Evolutionary conservation across 2,329 filamentous ascomycete genomes (phyloP).

Genomic region (Aspergillus fischeri): DNA sequence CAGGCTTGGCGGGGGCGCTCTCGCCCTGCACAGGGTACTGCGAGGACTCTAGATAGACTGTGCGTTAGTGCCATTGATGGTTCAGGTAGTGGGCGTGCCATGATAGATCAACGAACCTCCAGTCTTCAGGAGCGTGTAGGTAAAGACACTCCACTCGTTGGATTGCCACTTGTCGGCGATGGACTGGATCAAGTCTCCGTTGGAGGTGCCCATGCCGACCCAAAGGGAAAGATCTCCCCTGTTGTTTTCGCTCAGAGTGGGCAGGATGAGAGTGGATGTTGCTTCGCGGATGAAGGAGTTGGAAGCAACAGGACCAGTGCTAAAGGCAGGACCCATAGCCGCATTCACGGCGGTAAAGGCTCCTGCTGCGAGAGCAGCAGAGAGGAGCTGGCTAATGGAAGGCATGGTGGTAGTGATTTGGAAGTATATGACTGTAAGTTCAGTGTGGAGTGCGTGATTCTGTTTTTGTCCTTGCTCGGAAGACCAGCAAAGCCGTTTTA

Average conservation of each 20-base stretch:
- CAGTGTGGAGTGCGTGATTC: not conserved
- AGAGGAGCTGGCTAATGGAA: slow-evolving; percentile 15
- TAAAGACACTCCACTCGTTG: slow-evolving; percentile 41
- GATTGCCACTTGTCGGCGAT: slow-evolving; percentile 40
- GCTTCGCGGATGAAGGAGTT: slow-evolving; percentile 44
- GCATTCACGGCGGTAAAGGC: slow-evolving; percentile 14
- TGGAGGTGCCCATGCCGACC: slow-evolving; percentile 48
- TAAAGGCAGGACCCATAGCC: slow-evolving; percentile 37
- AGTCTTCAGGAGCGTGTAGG: slow-evolving; percentile 17
- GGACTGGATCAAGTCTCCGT: slow-evolving; percentile 47
- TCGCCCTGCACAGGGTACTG: slow-evolving; percentile 34
- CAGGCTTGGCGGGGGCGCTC: slow-evolving; percentile 18
- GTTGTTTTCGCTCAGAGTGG: slow-evolving; percentile 11
- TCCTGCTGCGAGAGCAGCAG: slow-evolving; percentile 7
- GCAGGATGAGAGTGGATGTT: slow-evolving; percentile 42
- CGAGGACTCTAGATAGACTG: not conserved
- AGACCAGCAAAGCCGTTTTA: not conserved
- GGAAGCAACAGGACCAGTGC: slow-evolving; percentile 41
- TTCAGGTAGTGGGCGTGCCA: not conserved
- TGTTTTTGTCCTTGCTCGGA: not conserved
- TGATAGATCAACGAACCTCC: slow-evolving; percentile 6
- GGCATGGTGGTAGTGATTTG: slow-evolving; percentile 6
- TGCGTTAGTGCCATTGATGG: not conserved
- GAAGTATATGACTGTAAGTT: not conserved
- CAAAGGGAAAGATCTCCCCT: slow-evolving; percentile 41